Percentiles rank a stretch among this genome's conserved stretches.
Conservation (phyloP, 2,329 filamentous ascomycete species). For the Talaromyces sp. region DNA sequence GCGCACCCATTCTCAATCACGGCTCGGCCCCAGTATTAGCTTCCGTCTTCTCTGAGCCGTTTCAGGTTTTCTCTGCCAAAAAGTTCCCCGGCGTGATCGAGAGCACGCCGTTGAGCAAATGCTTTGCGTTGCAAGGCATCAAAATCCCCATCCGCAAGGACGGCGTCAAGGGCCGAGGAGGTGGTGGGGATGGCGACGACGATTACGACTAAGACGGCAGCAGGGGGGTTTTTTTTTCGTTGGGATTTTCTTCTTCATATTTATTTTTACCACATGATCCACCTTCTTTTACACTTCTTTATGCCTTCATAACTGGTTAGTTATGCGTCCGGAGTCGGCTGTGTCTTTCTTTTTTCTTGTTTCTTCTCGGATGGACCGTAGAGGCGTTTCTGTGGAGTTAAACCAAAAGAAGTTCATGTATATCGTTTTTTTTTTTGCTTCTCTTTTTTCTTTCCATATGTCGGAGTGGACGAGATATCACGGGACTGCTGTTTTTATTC, state of each 20-base stretch:
- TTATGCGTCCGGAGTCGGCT: background rate
- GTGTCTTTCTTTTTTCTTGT: background rate
- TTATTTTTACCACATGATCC: background rate
- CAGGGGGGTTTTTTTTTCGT: background rate
- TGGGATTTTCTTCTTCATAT: background rate
- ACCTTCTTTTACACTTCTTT: background rate
- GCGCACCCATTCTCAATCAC: slow-evolving; percentile 58
- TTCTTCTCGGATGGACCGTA: background rate
- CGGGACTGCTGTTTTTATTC: background rate
- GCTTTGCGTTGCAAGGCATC: slow-evolving; percentile 88
- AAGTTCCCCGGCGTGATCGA: slow-evolving; percentile 98
- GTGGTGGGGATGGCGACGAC: slow-evolving; percentile 1
- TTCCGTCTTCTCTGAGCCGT: slow-evolving; percentile 78
- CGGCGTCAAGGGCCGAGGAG: slow-evolving; percentile 45
- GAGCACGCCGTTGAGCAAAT: slow-evolving; percentile 84
- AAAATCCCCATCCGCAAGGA: slow-evolving; percentile 97
- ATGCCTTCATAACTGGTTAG: background rate
- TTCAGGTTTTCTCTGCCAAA: slow-evolving; percentile 94
- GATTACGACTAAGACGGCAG: background rate
- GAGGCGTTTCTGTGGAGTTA: background rate
- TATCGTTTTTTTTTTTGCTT: background rate
- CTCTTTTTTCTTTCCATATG: background rate
- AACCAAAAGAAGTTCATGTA: background rate
- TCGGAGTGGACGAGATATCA: background rate
- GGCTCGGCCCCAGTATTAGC: slow-evolving; percentile 76